Conservation (phyloP, 192 early-diverging fungal species). For the Jimgerdemannia flammicorona region DNA sequence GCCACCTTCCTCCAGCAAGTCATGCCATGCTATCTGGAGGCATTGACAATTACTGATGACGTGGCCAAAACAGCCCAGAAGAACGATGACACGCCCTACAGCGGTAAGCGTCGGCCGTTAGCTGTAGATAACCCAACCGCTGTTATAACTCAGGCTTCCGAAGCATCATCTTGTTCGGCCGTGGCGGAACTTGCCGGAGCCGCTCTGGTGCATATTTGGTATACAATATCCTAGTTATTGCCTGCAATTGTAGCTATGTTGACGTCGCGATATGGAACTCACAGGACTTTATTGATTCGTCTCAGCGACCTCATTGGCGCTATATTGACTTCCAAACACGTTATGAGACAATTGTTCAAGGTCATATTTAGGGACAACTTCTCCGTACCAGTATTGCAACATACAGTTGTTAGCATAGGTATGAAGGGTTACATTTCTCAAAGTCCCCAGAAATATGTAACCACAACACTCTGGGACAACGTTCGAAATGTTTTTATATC, state of each 20-base stretch:
- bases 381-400: conserved; percentile 27
- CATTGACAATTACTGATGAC: conserved; percentile 41
- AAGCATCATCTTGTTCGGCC: conserved; percentile 5
- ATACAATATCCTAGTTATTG: neutral
- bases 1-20: conserved; percentile 50
- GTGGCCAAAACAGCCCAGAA: conserved; percentile 2
- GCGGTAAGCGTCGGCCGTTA: neutral
- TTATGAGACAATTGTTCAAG: conserved; percentile 52
- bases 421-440: neutral
- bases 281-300: neutral
- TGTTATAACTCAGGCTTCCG: neutral
- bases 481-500: neutral
- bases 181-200: conserved; percentile 41
- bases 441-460: neutral
- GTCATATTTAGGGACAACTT: conserved; percentile 41
- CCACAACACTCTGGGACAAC: neutral
- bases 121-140: neutral
- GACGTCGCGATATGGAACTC: too few relatives aligned
- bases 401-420: conserved; percentile 39
- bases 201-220: conserved; percentile 50
- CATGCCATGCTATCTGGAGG: conserved; percentile 52
- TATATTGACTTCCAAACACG: conserved; percentile 51
- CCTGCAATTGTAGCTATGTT: too few relatives aligned
- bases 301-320: conserved; percentile 44
- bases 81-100: conserved; percentile 12